Conservation (phyloP, 306 rosid genomes). For the Pyrus communis region DNA sequence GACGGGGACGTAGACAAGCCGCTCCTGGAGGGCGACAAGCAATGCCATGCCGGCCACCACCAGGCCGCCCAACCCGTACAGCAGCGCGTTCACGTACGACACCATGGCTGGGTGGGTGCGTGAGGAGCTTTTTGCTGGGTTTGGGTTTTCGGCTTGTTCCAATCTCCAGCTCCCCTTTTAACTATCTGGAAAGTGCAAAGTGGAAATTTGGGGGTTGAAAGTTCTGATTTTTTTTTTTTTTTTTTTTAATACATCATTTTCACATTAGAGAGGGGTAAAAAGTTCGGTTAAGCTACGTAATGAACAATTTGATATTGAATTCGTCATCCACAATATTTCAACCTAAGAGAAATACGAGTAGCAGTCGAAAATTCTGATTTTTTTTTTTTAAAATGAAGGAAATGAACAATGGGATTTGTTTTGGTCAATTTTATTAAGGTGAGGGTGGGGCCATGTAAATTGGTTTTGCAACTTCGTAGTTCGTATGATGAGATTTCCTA, state of each 20-base stretch:
- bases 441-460: neutral
- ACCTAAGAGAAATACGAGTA: no score
- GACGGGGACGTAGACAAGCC: conserved; percentile 85
- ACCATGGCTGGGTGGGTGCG: conserved; percentile 40
- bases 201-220: neutral
- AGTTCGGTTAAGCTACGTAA: rapidly evolving
- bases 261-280: rapidly evolving
- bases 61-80: conserved; percentile 89
- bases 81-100: conserved; percentile 48
- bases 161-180: neutral
- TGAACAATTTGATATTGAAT: no score
- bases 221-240: no score
- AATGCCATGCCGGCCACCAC: conserved; percentile 87
- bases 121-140: neutral
- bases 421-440: neutral
- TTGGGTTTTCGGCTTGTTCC: neutral
- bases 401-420: neutral
- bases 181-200: conserved; percentile 4
- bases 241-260: no score
- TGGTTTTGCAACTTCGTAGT: neutral
- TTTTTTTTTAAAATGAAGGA: neutral
- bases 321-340: rapidly evolving
- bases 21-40: conserved; percentile 88
- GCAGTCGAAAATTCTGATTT: no score
- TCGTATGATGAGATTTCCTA: no score